A percentile compares a stretch with the other conserved stretches of the same genome.
Conservation (phyloP, 2,329 filamentous ascomycete species). For the Fonsecaea erecta region DNA sequence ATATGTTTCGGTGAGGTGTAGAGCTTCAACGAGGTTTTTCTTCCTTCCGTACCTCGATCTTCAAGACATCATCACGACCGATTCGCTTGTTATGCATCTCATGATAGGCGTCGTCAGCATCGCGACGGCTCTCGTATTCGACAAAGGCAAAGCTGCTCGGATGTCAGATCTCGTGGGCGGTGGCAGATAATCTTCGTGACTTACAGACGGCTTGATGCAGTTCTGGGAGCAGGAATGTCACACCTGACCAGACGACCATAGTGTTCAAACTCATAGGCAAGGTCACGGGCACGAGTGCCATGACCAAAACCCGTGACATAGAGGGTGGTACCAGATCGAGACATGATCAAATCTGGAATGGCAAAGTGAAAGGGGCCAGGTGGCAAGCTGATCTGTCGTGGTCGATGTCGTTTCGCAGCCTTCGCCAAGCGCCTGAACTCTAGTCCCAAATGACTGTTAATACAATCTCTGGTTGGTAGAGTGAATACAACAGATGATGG, state of each 20-base stretch:
- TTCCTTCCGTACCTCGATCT: constrained; percentile 79
- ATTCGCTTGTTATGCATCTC: constrained; percentile 99
- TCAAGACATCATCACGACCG: constrained; percentile 90
- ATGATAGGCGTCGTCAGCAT: constrained; percentile 98
- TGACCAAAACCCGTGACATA: constrained; percentile 99
- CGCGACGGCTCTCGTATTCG: constrained; percentile 96
- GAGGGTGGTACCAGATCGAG: constrained; percentile 84
- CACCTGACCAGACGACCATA: constrained; percentile 98
- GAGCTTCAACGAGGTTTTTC: constrained; percentile 37
- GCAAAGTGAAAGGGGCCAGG: constrained; percentile 12
- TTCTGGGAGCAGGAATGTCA: constrained; percentile 95
- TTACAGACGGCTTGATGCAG: constrained; percentile 92
- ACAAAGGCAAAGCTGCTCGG: constrained; percentile 85
- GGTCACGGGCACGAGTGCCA: constrained; percentile 96
- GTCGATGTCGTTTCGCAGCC: constrained; percentile 1
- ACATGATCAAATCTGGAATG: constrained; percentile 21
- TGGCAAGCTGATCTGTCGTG: constrained; percentile 19
- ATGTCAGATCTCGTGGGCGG: constrained; percentile 39
- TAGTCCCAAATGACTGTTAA: constrained; percentile 13
- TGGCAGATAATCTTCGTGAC: constrained; percentile 52
- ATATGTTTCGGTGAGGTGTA: neutral
- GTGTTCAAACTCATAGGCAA: constrained; percentile 99
- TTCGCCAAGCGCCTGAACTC: constrained; percentile 1
- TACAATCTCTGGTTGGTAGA: constrained; percentile 12
- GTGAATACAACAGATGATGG: constrained; percentile 13